Percentiles rank a stretch among this genome's conserved stretches.
Evolutionary conservation across 179 eudicot species (phyloP).

Genomic region (Silene vulgaris): DNA sequence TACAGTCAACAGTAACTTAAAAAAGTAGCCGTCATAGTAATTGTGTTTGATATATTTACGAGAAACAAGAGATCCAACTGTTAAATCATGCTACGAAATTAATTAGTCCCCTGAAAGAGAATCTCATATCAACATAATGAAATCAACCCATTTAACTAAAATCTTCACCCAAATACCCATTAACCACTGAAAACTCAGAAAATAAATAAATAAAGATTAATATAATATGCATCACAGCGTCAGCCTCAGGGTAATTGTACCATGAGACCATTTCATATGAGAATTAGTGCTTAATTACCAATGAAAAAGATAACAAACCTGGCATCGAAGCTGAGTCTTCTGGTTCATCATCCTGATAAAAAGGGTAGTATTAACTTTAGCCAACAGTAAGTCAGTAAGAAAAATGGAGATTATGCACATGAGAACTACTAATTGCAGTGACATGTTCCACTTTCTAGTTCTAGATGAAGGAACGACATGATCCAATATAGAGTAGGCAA

Average conservation of each 20-base stretch:
- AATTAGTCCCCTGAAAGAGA: neutral
- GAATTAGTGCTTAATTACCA: neutral
- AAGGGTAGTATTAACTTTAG: conserved; percentile 6
- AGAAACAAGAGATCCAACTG: neutral
- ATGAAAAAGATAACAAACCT: conserved; percentile 38
- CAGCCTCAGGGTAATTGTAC: too few species aligned
- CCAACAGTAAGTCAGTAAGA: neutral
- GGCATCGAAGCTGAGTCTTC: conserved; percentile 46
- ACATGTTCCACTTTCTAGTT: neutral
- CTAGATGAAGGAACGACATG: neutral
- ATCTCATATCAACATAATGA: neutral
- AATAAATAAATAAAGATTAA: neutral
- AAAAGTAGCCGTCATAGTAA: neutral
- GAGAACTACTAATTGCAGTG: neutral
- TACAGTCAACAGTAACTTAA: neutral
- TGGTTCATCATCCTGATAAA: conserved; percentile 61
- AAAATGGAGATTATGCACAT: neutral
- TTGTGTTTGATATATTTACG: too few species aligned
- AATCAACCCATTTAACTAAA: neutral
- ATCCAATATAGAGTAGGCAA: neutral
- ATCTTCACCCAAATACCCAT: neutral
- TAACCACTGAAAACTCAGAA: neutral
- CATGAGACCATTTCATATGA: neutral
- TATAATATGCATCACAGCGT: too few species aligned
- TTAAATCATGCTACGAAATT: neutral